Percentiles rank a stretch among this genome's conserved stretches.
phyloP scores from a whole-genome alignment of 1,284 basidiomycete species.

The Malassezia arunalokei region DNA sequence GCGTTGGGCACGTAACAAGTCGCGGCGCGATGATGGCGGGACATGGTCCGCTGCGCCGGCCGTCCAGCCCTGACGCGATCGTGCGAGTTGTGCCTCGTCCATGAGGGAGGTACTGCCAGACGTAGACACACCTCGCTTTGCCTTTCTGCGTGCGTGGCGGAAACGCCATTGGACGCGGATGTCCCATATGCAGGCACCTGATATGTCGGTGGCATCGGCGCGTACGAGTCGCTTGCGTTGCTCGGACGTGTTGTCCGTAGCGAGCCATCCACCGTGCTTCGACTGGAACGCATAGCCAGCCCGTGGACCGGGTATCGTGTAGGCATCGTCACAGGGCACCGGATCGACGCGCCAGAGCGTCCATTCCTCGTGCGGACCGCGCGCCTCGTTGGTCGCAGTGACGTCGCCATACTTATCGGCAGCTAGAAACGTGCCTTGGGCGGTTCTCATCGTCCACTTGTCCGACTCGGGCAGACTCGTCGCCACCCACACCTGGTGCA shows the following conservation, averaged over 20 bases:
- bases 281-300: constrained; percentile 19
- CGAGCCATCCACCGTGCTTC: constrained; percentile 22
- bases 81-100: constrained; percentile 10
- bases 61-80: constrained; percentile 14
- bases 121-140: neutral
- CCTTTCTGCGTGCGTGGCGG: constrained; percentile 17
- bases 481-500: constrained; percentile 38
- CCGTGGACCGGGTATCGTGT: neutral
- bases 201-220: constrained; percentile 18
- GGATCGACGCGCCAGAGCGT: constrained; percentile 11
- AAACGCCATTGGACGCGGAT: constrained; percentile 35
- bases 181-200: constrained; percentile 16
- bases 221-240: constrained; percentile 15
- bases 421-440: constrained; percentile 31
- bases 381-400: constrained; percentile 24
- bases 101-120: neutral
- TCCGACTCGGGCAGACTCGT: constrained; percentile 14
- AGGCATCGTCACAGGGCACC: neutral
- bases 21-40: constrained; percentile 6
- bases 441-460: constrained; percentile 28
- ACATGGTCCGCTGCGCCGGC: constrained; percentile 3
- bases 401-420: constrained; percentile 24
- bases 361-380: constrained; percentile 39
- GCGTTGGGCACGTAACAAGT: constrained; percentile 8
- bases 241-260: constrained; percentile 21